Evolutionary conservation across 345 rosid genomes (phyloP).

Genomic region (Acer campestre): DNA sequence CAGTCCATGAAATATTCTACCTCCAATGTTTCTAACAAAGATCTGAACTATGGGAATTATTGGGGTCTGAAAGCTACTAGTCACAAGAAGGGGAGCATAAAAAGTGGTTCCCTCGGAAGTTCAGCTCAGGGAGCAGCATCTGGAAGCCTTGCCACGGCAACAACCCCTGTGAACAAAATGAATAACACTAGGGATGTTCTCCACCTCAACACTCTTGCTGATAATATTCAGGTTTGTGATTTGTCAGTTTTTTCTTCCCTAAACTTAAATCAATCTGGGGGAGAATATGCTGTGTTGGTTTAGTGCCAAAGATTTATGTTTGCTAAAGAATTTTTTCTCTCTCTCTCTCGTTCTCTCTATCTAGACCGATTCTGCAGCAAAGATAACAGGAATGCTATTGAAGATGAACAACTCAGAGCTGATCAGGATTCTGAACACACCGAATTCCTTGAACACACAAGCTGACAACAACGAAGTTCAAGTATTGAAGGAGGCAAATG

Average conservation of each 20-base stretch:
- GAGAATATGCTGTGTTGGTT: background rate
- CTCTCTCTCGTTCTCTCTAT: background rate
- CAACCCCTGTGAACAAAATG: constrained; percentile 9
- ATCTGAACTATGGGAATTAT: constrained; percentile 6
- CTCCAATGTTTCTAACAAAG: constrained; percentile 9
- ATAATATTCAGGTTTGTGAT: constrained; percentile 28
- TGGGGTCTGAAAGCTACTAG: constrained; percentile 11
- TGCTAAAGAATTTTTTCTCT: background rate
- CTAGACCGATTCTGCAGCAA: constrained; percentile 28
- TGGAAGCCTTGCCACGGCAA: constrained; percentile 6
- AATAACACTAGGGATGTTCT: constrained; percentile 14
- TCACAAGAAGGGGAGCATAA: constrained; percentile 6
- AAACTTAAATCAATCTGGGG: background rate
- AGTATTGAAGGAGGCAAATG: constrained; percentile 32
- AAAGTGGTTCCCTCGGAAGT: constrained; percentile 5
- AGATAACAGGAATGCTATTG: constrained; percentile 21
- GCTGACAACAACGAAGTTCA: constrained; percentile 22
- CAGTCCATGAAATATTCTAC: constrained; percentile 18
- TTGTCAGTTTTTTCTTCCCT: background rate
- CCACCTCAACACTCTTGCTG: background rate
- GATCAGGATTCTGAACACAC: constrained; percentile 14
- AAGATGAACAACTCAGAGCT: constrained; percentile 25
- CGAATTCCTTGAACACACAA: constrained; percentile 21
- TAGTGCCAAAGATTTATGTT: background rate
- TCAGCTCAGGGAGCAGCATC: background rate